Conservation (phyloP, 176 grass and related monocot genomes). For the Eleusine coracana region DNA sequence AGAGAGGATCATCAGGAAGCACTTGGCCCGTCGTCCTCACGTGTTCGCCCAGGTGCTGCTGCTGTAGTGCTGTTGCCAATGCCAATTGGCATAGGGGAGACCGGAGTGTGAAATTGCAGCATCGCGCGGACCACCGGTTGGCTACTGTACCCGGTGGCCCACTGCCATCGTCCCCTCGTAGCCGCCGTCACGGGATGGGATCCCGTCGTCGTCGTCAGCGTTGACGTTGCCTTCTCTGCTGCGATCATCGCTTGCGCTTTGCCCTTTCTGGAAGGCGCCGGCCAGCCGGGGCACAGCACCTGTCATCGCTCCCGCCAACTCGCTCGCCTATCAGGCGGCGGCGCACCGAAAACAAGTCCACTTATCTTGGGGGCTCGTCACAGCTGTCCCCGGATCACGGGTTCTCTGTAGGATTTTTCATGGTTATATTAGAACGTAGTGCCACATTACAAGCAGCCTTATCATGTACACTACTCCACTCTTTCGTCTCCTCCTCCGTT, state of each 20-base stretch:
- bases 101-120: background rate
- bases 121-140: background rate
- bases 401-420: background rate
- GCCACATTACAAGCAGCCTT: background rate
- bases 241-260: background rate
- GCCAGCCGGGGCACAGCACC: background rate
- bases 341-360: background rate
- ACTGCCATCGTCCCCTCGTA: background rate
- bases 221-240: conserved; percentile 3
- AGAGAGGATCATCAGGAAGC: background rate
- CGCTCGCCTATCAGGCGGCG: conserved; percentile 3
- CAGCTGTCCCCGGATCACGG: conserved; percentile 3
- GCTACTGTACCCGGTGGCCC: too few species aligned
- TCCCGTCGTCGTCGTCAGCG: conserved; percentile 1
- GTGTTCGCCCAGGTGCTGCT: too few species aligned
- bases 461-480: too few species aligned
- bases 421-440: background rate
- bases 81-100: too few species aligned
- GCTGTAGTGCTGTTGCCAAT: too few species aligned
- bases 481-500: too few species aligned
- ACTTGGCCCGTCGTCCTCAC: background rate
- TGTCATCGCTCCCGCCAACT: background rate
- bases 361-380: conserved; percentile 32
- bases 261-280: conserved; percentile 6
- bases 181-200: background rate